Percentiles rank a stretch among this genome's conserved stretches.
These are phyloP conservation scores for Rosa lucieae DNA, from an alignment of 306 rosid genomes.

Conservation along the genomic window DNA sequence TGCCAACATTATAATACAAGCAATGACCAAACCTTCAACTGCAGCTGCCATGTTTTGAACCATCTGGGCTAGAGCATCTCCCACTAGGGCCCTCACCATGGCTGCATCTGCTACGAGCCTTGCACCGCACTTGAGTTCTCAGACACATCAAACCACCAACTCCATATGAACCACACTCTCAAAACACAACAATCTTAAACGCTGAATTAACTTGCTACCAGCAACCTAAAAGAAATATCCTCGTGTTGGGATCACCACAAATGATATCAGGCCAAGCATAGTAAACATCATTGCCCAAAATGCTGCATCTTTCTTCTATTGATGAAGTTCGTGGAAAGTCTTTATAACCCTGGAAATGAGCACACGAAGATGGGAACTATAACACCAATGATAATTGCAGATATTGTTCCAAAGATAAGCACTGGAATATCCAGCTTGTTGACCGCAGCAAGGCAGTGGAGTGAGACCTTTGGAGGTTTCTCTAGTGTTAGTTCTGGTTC, in stretches of 20 bases:
- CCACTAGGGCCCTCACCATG: constrained; percentile 68
- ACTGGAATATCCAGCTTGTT: constrained; percentile 93
- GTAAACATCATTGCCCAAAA: constrained; percentile 69
- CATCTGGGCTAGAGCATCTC: constrained; percentile 59
- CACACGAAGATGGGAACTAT: constrained; percentile 59
- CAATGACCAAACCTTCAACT: constrained; percentile 67
- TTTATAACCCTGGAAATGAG: constrained; percentile 61
- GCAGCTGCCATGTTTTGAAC: constrained; percentile 56
- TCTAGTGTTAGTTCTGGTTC: constrained; percentile 28
- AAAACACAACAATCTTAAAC: constrained; percentile 67
- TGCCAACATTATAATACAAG: constrained; percentile 65
- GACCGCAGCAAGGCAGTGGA: constrained; percentile 66
- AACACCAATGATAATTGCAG: constrained; percentile 55
- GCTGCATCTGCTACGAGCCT: constrained; percentile 86
- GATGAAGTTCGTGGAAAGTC: constrained; percentile 49
- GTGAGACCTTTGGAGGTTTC: constrained; percentile 42
- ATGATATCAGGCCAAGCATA: constrained; percentile 50
- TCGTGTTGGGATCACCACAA: constrained; percentile 43
- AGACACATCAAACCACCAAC: constrained; percentile 80
- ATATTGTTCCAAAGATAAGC: constrained; percentile 54
- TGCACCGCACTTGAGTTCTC: constrained; percentile 80
- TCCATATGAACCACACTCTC: constrained; percentile 75
- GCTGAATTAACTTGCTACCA: constrained; percentile 67
- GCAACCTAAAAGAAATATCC: constrained; percentile 67
- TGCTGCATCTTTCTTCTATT: constrained; percentile 56